Base-by-base conservation (phyloP, 108 stramenopile genomes). In the Pseudonitzschia delicatissima region DNA sequence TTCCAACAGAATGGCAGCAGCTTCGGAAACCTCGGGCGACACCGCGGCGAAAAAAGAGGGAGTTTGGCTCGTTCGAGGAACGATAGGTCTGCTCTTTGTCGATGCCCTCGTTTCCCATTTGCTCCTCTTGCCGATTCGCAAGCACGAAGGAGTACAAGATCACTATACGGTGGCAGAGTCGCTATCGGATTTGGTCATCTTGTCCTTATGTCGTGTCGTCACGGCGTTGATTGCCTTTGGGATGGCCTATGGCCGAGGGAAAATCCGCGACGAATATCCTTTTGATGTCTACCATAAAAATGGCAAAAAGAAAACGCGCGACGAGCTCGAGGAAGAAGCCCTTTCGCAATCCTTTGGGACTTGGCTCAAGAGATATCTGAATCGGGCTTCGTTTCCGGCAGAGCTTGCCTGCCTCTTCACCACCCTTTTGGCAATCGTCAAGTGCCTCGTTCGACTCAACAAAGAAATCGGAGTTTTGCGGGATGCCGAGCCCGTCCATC, bases 1-100 rank as follows among this genome's bases (percentile, higher is more conserved):
- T 53, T 92, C 81, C 49, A 98, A 72, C 1, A 95, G 69, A 15
- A 72, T 64, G 9, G 79, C 77, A 9, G 97, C 94, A 58, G 78
- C 80, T 26, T 79, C 68, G 31, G 80, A 72, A 27, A 96, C 72
- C 20, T 66, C 69, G 4, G 97, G 95, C 47, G 47, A 48, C 2
- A 21, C 7, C 20, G 2, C 6, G 47, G 7, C 6, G 15, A 8
- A 25, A 7, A 55, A 33, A 3, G 27, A 33, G 26, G 53, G 53
- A 32, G 18, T 40, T 9, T 68, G 77, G 66, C 53, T 20, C n/a
- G n/a, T 81, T 6, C 21, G 63, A 26, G 0, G 39, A 32, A 68
- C 69, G 32, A 8, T 82, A 2, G 45, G 23, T 5, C n/a, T 82
- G 0, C 34, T 82, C 0, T 15, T 49, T 1, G 4, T 78, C 17